Evolutionary conservation across 192 early-diverging fungal genomes (phyloP), one percentile per base, ranked within the genome.

Genomic region (Powellomyces hirtus): DNA sequence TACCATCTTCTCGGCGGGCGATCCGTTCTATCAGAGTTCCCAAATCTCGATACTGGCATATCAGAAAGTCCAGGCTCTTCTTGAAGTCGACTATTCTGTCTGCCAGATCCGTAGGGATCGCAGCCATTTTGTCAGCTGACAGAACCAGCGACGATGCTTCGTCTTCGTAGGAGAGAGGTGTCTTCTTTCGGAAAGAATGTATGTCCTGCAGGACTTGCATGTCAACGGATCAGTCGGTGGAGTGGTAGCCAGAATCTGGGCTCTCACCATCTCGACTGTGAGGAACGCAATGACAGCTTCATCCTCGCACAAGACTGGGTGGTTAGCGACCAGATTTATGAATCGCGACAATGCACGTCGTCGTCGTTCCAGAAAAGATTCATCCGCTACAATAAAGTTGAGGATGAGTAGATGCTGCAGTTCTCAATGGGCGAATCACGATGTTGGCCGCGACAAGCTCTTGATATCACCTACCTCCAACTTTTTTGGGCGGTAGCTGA

Each of bases 401-500:
- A 24, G 16, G 3, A 4, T 37, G 60, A 56, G 26, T 56, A 56
- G 53, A 56, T 56, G 44, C 44, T 22, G 22, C 18, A n/a, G 44
- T 46, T 46, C 44, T 1, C 44, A 16, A 46, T 0, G 22, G n/a
- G n/a, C n/a, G n/a, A n/a, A n/a, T n/a, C n/a, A n/a, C n/a, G n/a
- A n/a, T n/a, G n/a, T n/a, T n/a, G n/a, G n/a, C n/a, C n/a, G n/a
- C n/a, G n/a, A n/a, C n/a, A n/a, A n/a, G n/a, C n/a, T n/a, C n/a
- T n/a, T n/a, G n/a, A 49, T 3, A 14, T 5, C n/a, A 65, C 56
- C 50, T 89, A 87, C 92, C 88, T 78, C 87, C 85, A 55, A 94
- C 79, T 49, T 91, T 89, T 70, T 97, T 97, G 1, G 95, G 95
- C 50, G 95, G 95, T 10, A 94, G 79, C 70, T 87, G 86, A 14